Conservation (phyloP, 73 alveolate genomes). For the Blepharisma stoltei region DNA sequence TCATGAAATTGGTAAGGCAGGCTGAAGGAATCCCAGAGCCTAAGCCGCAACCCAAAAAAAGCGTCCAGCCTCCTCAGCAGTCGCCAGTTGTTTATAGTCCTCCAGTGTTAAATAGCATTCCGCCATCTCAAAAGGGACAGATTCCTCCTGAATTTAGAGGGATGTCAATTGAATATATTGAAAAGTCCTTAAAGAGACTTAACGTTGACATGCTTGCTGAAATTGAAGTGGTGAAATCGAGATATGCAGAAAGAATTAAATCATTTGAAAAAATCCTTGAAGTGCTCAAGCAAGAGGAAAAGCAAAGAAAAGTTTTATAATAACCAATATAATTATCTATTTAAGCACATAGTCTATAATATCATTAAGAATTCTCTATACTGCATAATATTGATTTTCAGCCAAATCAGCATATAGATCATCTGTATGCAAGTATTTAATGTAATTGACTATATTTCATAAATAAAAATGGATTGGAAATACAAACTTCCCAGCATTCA, state of each 20-base stretch:
- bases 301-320: no score
- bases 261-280: slow-evolving; percentile 7
- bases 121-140: slow-evolving; percentile 6
- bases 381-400: no score
- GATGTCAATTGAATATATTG: slow-evolving; percentile 35
- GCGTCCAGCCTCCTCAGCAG: no score
- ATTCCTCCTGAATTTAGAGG: slow-evolving; percentile 52
- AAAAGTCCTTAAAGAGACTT: slow-evolving; percentile 31
- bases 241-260: slow-evolving; percentile 46
- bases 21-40: slow-evolving; percentile 29
- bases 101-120: no score
- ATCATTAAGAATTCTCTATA: no score
- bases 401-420: no score
- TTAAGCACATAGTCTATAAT: no score
- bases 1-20: slow-evolving; percentile 47
- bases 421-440: no score
- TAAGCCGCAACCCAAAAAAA: background rate
- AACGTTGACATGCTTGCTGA: slow-evolving; percentile 55
- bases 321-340: no score
- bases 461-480: slow-evolving; percentile 66
- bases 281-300: background rate
- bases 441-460: background rate
- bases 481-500: slow-evolving; percentile 45
- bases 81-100: no score
- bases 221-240: slow-evolving; percentile 39